Base-by-base conservation (phyloP, 129 eudicot species). In the Sambucus nigra region DNA sequence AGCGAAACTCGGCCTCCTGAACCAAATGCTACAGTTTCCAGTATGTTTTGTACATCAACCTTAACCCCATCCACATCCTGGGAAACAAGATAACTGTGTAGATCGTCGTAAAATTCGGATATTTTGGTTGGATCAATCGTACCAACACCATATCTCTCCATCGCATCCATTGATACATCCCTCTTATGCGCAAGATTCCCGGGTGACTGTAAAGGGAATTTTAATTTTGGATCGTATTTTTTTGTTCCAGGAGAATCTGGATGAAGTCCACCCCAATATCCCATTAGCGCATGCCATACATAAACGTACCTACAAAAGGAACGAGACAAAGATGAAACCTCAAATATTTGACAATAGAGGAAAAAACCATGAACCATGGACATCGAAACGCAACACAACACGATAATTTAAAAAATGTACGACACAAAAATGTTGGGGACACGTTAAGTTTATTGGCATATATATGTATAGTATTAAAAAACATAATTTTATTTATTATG, bases 181-280 rank as follows among this genome's bases (percentile, higher is more conserved):
- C 71, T 63, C 16, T 3, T 9, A 42, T 74, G 54, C 52, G 71
- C 59, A 25, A 68, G 67, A 73, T 67, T 74, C 24, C 75, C 80
- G 2, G 71, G 75, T 29, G 80, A 74, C 35, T 74, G 80, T 19
- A 63, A 17, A 12, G 75, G 80, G 60, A 68, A 51, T 39, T 35
- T 68, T 28, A 74, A 24, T 0, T 53, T 58, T 13, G 80, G 80
- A 23, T 63, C 59, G 48, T 74, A 74, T 60, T 52, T 74, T 28
- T 68, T n/a, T 9, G 68, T 74, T 38, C 64, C 68, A 11, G 53
- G 64, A 40, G 74, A 67, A 47, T 53, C 35, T 53, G 75, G 80
- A 47, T 68, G 71, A 53, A 74, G 80, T 29, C 80, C 80, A 32
- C 80, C 80, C 80, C 80, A 74, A 10, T 74, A 74, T 57, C 80